A percentile compares a stretch with the other conserved stretches of the same genome.
These are phyloP conservation scores for Penicillium simplicissimum DNA, from an alignment of 495 filamentous ascomycete genomes.

Conservation along the genomic window DNA sequence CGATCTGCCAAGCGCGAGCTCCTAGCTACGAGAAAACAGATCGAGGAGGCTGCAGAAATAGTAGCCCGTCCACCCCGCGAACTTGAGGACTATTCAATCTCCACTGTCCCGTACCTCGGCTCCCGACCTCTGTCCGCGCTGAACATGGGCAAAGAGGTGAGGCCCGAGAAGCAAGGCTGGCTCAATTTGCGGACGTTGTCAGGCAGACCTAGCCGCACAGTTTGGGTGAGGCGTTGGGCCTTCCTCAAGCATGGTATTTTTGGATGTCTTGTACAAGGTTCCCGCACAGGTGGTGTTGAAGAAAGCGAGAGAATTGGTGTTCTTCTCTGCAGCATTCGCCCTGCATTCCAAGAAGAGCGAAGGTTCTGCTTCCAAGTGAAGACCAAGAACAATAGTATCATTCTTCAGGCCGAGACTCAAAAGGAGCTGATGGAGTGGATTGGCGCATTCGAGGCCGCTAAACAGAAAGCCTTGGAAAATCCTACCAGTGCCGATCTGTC, in stretches of 20 bases:
- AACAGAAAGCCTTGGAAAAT: constrained; percentile 85
- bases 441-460: constrained; percentile 85
- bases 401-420: constrained; percentile 93
- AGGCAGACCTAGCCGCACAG: constrained; percentile 83
- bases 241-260: constrained; percentile 95
- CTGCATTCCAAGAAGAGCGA: constrained; percentile 88
- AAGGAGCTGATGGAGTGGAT: constrained; percentile 89
- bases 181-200: constrained; percentile 77
- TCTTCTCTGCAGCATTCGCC: constrained; percentile 85
- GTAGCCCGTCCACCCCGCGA: constrained; percentile 79
- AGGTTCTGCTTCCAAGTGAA: constrained; percentile 98
- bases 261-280: constrained; percentile 88
- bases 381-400: constrained; percentile 87
- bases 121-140: constrained; percentile 64
- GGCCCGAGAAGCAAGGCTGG: constrained; percentile 90
- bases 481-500: constrained; percentile 62
- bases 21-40: constrained; percentile 72
- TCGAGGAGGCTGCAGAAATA: constrained; percentile 76
- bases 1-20: constrained; percentile 76
- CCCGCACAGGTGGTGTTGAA: constrained; percentile 81
- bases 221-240: constrained; percentile 91
- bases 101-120: constrained; percentile 82
- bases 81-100: constrained; percentile 86
- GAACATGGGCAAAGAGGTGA: constrained; percentile 41
- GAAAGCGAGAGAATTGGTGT: constrained; percentile 97